Evolutionary conservation across 148 eudicot genomes (phyloP).

Genomic region (Cornus kousa): DNA sequence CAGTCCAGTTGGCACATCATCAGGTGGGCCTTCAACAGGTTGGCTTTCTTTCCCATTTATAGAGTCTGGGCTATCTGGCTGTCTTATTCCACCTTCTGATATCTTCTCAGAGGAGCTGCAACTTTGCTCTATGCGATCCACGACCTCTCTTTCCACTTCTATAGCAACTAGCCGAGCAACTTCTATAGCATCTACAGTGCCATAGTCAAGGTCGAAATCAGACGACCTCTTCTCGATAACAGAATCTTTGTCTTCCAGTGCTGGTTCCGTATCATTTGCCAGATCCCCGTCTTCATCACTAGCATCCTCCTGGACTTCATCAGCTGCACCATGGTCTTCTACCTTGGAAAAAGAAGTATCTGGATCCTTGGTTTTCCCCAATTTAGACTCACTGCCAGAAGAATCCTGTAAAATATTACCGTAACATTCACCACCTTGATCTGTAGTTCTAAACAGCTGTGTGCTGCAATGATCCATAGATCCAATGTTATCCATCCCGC

Average conservation of each 20-base stretch:
- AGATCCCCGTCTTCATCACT: constrained; percentile 29
- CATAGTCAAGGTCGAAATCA: constrained; percentile 62
- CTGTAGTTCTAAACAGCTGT: constrained; percentile 14
- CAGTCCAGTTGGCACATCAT: constrained; percentile 31
- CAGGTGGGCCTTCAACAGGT: constrained; percentile 23
- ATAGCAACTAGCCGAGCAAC: constrained; percentile 87
- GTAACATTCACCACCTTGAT: constrained; percentile 22
- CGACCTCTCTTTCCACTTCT: constrained; percentile 84
- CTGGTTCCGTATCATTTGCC: constrained; percentile 31
- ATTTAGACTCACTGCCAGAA: constrained; percentile 19
- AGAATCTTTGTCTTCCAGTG: constrained; percentile 21
- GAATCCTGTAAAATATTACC: constrained; percentile 15
- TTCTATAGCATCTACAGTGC: constrained; percentile 76
- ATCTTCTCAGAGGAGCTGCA: constrained; percentile 59
- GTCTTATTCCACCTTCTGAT: constrained; percentile 25
- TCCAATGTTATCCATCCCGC: constrained; percentile 21
- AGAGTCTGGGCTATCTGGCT: constrained; percentile 45
- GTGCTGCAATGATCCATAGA: constrained; percentile 18
- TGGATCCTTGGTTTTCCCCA: constrained; percentile 12
- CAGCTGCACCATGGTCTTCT: constrained; percentile 20
- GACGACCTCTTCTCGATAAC: constrained; percentile 37
- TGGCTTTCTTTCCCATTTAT: constrained; percentile 30
- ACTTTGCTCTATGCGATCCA: constrained; percentile 53
- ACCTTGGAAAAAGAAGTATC: constrained; percentile 26
- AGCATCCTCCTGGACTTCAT: constrained; percentile 22